phyloP scores from a whole-genome alignment of 257 asterid genomes.

The Nicotiana knightiana region DNA sequence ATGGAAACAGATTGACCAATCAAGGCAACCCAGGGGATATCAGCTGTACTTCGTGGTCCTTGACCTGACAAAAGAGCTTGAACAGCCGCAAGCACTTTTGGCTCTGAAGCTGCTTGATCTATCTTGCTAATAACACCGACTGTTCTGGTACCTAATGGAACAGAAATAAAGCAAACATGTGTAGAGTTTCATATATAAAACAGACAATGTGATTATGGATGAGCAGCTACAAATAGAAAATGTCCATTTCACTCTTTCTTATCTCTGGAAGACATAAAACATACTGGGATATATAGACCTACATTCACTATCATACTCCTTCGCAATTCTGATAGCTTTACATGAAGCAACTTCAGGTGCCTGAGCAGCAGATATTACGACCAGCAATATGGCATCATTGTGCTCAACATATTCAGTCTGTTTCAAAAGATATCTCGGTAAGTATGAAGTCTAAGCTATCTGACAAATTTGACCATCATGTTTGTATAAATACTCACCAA shows the following conservation, averaged over 20 bases:
- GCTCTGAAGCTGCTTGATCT: slow-evolving; percentile 89
- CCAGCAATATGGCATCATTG: slow-evolving; percentile 86
- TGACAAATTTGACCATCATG: background rate
- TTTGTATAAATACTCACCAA: slow-evolving; percentile 53
- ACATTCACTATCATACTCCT: slow-evolving; percentile 97
- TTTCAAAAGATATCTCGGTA: slow-evolving; percentile 1
- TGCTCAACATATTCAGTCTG: slow-evolving; percentile 90
- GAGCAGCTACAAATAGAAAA: slow-evolving; percentile 1
- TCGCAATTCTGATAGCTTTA: slow-evolving; percentile 89
- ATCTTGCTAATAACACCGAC: slow-evolving; percentile 92
- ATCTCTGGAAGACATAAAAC: slow-evolving; percentile 6
- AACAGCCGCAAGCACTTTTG: slow-evolving; percentile 87
- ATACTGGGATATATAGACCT: slow-evolving; percentile 27
- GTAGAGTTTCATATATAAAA: background rate
- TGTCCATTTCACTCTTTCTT: slow-evolving; percentile 1
- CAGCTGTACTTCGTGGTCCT: slow-evolving; percentile 94
- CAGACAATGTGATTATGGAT: background rate
- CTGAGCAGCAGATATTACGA: slow-evolving; percentile 85
- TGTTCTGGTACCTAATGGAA: slow-evolving; percentile 69
- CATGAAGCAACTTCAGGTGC: slow-evolving; percentile 92
- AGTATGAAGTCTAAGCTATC: background rate
- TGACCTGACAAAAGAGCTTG: slow-evolving; percentile 85
- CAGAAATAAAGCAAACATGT: slow-evolving; percentile 5
- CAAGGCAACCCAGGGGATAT: slow-evolving; percentile 98
- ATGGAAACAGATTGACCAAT: slow-evolving; percentile 94